phyloP scores from a whole-genome alignment of 2,329 filamentous ascomycete species.

The Rhynchosporium secalis region DNA sequence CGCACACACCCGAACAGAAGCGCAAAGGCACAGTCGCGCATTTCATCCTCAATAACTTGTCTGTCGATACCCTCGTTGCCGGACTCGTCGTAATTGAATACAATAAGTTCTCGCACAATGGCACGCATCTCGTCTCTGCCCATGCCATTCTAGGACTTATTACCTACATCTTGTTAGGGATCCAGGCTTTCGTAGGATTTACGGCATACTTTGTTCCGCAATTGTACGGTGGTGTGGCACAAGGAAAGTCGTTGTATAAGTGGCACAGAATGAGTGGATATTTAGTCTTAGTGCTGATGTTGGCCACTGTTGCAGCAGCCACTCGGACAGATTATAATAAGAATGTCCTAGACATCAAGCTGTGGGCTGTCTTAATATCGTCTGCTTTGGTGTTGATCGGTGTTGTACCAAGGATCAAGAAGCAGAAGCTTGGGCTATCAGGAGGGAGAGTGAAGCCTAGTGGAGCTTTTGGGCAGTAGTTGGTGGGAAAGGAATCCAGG shows the following conservation, averaged over 20 bases:
- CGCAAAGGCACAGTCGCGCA: constrained; percentile 60
- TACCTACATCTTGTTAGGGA: constrained; percentile 66
- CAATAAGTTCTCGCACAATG: constrained; percentile 73
- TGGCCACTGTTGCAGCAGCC: constrained; percentile 74
- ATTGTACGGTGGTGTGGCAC: constrained; percentile 75
- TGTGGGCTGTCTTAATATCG: constrained; percentile 74
- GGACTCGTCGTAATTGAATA: constrained; percentile 74
- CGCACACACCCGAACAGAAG: constrained; percentile 75
- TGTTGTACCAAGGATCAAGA: constrained; percentile 75
- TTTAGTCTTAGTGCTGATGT: constrained; percentile 64
- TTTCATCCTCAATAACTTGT: constrained; percentile 65
- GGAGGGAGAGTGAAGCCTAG: constrained; percentile 25
- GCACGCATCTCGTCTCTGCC: constrained; percentile 73
- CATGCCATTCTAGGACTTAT: constrained; percentile 83
- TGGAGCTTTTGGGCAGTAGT: constrained; percentile 26
- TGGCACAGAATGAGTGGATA: constrained; percentile 85
- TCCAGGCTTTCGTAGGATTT: constrained; percentile 78
- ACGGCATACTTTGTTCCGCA: constrained; percentile 76
- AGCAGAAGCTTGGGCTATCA: constrained; percentile 71
- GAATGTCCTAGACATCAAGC: constrained; percentile 66
- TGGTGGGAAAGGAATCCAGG: background rate
- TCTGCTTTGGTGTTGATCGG: constrained; percentile 68
- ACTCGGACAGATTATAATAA: constrained; percentile 75
- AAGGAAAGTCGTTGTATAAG: constrained; percentile 84
- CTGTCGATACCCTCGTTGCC: constrained; percentile 53